Evolutionary conservation across 495 filamentous ascomycete species (phyloP), one percentile per base, ranked within the genome.

Genomic region (Evernia prunastri): DNA sequence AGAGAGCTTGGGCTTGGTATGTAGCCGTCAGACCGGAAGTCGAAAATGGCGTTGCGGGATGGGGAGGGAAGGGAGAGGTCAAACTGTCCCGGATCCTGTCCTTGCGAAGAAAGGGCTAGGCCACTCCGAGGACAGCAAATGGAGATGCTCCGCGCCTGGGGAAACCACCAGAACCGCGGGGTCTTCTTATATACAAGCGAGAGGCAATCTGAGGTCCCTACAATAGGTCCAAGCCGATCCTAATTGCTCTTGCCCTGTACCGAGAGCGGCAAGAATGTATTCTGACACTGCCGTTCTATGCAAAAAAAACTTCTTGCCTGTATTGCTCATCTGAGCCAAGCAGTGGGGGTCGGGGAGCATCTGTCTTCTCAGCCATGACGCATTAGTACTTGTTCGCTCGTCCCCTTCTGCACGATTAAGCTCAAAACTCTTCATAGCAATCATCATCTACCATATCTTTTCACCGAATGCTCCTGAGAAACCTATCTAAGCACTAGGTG

Each of bases 1-100:
- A 80, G 64, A 79, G 86, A 59, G 87, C 89, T 35, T 95, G 90
- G 90, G 72, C 77, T 33, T 94, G 90, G 90, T 95, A 95, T 72
- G 75, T 87, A 3, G 80, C 79, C 33, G 87, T 92, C 11, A 76
- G 90, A 58, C 90, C 90, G 0, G 84, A 86, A 0, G 87, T 94
- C 4, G 85, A 88, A 61, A 74, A 76, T 56, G 90, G 90, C 2
- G 83, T 81, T 57, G 83, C 80, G 45, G 90, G 90, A 4, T 93
- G 90, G 90, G 90, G 90, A 18, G 87, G 87, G 27, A 92, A 92
- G 72, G 88, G 88, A 20, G 75, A 77, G 53, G 80, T 94, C 20
- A 85, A 77, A 69, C 71, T 96, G 12, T 72, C 72, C 12, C 81
- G 87, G 59, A 88, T 96, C 23, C 74, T 93, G 37, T 80, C 79